phyloP scores from a whole-genome alignment of 257 asterid species.

The Fraxinus excelsior region DNA sequence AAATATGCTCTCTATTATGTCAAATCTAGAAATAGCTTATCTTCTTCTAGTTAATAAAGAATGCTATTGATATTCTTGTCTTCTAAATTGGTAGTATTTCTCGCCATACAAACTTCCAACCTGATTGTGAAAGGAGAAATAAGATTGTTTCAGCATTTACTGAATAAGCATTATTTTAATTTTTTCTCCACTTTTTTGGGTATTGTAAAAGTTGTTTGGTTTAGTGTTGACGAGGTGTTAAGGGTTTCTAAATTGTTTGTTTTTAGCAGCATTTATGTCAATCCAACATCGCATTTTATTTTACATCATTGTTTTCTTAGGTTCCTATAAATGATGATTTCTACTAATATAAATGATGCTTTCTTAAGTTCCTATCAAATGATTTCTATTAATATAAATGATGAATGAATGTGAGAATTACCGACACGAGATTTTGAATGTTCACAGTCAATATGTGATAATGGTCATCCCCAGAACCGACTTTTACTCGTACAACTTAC shows the following conservation, averaged over 20 bases:
- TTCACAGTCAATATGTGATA: background rate
- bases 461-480: background rate
- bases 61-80: background rate
- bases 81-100: background rate
- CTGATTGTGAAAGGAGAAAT: background rate
- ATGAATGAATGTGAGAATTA: background rate
- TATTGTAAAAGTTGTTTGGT: background rate
- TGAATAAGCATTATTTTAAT: background rate
- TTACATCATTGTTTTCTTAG: background rate
- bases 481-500: background rate
- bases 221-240: background rate
- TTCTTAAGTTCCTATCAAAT: background rate
- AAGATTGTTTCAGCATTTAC: background rate
- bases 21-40: background rate
- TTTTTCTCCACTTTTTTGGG: background rate
- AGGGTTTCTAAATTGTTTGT: background rate
- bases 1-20: background rate
- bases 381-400: constrained; percentile 2
- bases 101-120: background rate
- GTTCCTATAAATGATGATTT: background rate
- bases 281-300: background rate
- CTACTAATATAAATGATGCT: background rate
- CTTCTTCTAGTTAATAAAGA: background rate
- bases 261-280: background rate
- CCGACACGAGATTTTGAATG: background rate